Evolutionary conservation across 257 asterid species (phyloP).

Genomic region (Perilla frutescens): DNA sequence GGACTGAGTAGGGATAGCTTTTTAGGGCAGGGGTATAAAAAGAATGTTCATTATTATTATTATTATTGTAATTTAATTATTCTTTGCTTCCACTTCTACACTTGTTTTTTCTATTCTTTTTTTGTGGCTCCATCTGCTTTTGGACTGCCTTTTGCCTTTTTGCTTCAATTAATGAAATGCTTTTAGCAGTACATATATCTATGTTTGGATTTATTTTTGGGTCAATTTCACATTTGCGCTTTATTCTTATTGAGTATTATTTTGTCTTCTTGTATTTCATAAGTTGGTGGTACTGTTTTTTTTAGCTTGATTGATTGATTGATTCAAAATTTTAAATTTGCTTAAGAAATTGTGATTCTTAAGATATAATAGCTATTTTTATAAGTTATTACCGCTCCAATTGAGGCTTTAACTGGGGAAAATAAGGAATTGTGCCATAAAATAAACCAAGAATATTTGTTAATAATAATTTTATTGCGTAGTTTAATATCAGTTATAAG

Average conservation of each 20-base stretch:
- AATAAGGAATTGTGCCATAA: too few relatives aligned
- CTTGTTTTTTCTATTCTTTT: conserved; percentile 28
- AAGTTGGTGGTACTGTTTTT: too few relatives aligned
- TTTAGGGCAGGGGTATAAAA: conserved; percentile 26
- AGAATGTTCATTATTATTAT: conserved; percentile 21
- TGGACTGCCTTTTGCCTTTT: conserved; percentile 31
- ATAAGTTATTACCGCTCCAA: too few relatives aligned
- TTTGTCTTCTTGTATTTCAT: not conserved
- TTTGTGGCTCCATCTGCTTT: conserved; percentile 34
- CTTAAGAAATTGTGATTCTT: too few relatives aligned
- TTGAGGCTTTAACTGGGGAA: too few relatives aligned
- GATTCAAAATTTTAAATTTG: too few relatives aligned
- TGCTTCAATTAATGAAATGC: conserved; percentile 17
- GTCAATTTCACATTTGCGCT: not conserved
- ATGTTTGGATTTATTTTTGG: not conserved
- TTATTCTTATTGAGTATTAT: not conserved
- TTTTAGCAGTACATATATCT: not conserved
- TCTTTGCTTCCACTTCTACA: conserved; percentile 38
- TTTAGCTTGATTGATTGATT: too few relatives aligned
- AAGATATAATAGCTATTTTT: too few relatives aligned
- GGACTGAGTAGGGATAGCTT: conserved; percentile 25
- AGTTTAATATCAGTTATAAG: too few relatives aligned
- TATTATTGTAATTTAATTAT: not conserved
- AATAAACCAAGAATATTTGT: too few relatives aligned
- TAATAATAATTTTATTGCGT: too few relatives aligned